phyloP scores from a whole-genome alignment of 805 yeast genomes.

The Candida railenensis region DNA sequence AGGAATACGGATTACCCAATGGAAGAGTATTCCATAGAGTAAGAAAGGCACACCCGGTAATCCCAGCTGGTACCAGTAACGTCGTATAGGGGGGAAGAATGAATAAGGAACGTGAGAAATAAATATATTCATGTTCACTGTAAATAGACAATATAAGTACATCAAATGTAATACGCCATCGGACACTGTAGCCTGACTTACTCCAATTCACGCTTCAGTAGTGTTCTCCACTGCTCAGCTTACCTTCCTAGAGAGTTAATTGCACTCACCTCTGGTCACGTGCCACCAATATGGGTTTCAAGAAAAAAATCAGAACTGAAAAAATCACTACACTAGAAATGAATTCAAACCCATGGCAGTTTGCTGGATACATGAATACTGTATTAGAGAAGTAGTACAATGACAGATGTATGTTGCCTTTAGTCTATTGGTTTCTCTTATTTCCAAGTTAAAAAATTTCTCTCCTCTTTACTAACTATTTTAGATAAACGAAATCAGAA shows the following conservation, averaged over 20 bases:
- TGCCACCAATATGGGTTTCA: too few species aligned
- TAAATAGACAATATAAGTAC: not conserved
- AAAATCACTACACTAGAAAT: too few species aligned
- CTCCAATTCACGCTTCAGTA: not conserved
- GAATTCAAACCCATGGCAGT: too few species aligned
- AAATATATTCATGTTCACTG: not conserved
- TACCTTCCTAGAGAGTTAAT: too few species aligned
- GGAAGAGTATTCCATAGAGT: slow-evolving; percentile 76
- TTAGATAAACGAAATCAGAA: not conserved
- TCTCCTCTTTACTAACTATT: not conserved
- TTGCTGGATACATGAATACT: too few species aligned
- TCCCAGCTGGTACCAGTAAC: not conserved
- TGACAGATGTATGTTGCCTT: not conserved
- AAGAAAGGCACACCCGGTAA: slow-evolving; percentile 35
- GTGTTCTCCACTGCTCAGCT: not conserved
- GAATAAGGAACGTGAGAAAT: too few species aligned
- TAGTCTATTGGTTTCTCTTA: too few species aligned
- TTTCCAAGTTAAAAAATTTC: not conserved
- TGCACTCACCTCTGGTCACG: too few species aligned
- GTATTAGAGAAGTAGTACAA: not conserved
- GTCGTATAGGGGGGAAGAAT: slow-evolving; percentile 2
- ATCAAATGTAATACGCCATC: too few species aligned
- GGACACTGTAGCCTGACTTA: not conserved
- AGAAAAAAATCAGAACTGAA: too few species aligned
- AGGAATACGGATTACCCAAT: slow-evolving; percentile 64